Evolutionary conservation across 176 grass and related monocot genomes (phyloP).

Genomic region (Rhynchospora pubera): DNA sequence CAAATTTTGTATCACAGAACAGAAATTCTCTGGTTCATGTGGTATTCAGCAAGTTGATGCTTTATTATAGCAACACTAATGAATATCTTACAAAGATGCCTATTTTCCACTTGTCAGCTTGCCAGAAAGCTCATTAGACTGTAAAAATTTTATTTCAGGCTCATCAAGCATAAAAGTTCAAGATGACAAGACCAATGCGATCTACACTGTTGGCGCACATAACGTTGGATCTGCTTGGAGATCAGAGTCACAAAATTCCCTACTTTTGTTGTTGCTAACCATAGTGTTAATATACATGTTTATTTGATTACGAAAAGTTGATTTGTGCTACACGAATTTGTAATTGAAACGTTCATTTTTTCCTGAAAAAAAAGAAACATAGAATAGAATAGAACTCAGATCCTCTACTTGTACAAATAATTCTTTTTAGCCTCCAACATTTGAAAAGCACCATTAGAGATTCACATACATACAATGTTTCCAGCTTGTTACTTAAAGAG

Average conservation of each 20-base stretch:
- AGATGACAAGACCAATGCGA: slow-evolving; percentile 52
- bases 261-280: slow-evolving; percentile 43
- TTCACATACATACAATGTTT: no score
- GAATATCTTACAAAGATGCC: not conserved
- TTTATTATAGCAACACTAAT: not conserved
- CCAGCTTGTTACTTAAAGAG: no score
- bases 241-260: slow-evolving; percentile 35
- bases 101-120: not conserved
- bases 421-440: slow-evolving; percentile 11
- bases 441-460: not conserved
- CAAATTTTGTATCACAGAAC: not conserved
- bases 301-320: not conserved
- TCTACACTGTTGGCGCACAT: slow-evolving; percentile 46
- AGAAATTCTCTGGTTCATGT: not conserved
- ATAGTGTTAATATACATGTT: slow-evolving; percentile 19
- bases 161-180: slow-evolving; percentile 87
- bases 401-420: not conserved
- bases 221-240: slow-evolving; percentile 53
- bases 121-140: not conserved
- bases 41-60: not conserved
- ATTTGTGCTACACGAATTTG: not conserved
- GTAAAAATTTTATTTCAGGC: slow-evolving; percentile 33
- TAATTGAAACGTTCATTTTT: slow-evolving; percentile 1
- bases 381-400: slow-evolving; percentile 6
- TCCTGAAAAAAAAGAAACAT: not conserved